Evolutionary conservation across 768 basidiomycete species (phyloP).

Genomic region (Holtermanniella nyarrowii): DNA sequence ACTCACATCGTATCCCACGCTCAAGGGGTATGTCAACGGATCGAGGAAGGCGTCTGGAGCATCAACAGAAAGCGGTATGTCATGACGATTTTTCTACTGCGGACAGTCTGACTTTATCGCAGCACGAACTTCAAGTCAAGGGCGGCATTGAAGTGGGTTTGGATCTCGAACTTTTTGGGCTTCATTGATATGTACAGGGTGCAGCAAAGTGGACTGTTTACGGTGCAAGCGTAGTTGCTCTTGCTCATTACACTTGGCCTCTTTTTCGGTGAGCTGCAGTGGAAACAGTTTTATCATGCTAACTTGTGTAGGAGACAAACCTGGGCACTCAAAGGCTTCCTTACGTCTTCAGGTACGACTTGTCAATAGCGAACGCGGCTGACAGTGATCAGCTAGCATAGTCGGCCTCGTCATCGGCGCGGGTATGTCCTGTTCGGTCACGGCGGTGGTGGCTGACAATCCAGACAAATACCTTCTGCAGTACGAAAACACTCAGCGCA

Average conservation of each 20-base stretch:
- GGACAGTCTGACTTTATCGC: background rate
- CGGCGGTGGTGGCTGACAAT: background rate
- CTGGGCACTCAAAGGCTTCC: constrained; percentile 67
- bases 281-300: background rate
- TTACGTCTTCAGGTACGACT: constrained; percentile 57
- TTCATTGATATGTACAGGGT: constrained; percentile 15
- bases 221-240: constrained; percentile 22
- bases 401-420: constrained; percentile 61
- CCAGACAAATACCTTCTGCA: constrained; percentile 62
- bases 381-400: constrained; percentile 47
- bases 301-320: constrained; percentile 56
- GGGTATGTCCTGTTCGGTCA: constrained; percentile 7
- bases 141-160: constrained; percentile 27
- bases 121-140: constrained; percentile 28
- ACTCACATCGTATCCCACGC: too few relatives aligned
- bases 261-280: constrained; percentile 17
- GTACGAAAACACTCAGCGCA: constrained; percentile 58
- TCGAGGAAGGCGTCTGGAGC: constrained; percentile 21
- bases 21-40: constrained; percentile 2
- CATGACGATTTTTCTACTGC: background rate
- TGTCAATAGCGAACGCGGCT: background rate
- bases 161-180: background rate
- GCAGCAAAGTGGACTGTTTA: constrained; percentile 34
- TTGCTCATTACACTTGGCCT: constrained; percentile 36
- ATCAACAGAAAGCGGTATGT: constrained; percentile 31